Conservation (phyloP, 306 rosid species). For the Inga laurina region DNA sequence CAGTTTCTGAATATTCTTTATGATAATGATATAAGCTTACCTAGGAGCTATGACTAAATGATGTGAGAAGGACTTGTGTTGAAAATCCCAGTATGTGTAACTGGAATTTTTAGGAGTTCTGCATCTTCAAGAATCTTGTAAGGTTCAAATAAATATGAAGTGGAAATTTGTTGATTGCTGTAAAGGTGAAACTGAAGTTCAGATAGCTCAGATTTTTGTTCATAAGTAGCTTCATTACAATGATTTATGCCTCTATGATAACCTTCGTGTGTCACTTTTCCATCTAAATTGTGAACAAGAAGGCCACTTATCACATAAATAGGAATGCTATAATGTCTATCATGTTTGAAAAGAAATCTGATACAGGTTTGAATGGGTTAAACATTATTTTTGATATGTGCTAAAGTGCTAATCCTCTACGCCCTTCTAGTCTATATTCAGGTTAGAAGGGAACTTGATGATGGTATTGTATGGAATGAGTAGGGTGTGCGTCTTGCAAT, state of each 20-base stretch:
- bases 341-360: neutral
- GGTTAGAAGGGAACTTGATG: neutral
- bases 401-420: neutral
- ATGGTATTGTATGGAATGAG: neutral
- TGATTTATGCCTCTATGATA: neutral
- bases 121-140: neutral
- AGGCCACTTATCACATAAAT: neutral
- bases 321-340: neutral
- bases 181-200: neutral
- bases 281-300: neutral
- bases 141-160: neutral
- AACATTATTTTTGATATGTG: neutral
- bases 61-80: neutral
- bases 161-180: neutral
- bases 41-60: slow-evolving; percentile 4
- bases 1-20: slow-evolving; percentile 16
- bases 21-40: neutral
- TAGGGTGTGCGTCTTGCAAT: neutral
- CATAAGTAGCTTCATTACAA: neutral
- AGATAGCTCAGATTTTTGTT: neutral
- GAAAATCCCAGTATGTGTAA: neutral
- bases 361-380: neutral
- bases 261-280: neutral
- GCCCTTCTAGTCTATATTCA: neutral
- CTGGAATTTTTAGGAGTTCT: neutral